Conservation (phyloP, 257 asterid species). For the Coffea eugenioides region DNA sequence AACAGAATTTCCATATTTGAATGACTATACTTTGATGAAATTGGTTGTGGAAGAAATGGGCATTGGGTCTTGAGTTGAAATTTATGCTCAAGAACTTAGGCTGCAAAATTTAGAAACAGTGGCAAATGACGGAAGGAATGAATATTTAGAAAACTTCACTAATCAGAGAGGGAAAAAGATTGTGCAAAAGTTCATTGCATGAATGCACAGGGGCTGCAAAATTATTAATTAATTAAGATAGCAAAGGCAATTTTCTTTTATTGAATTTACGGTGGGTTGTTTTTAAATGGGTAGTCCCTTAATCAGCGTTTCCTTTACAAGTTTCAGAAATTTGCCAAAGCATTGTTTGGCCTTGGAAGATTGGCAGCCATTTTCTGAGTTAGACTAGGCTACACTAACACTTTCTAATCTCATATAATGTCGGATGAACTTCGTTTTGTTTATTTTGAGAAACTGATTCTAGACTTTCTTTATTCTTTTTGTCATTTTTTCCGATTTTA, state of each 20-base stretch:
- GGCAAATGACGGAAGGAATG: not conserved
- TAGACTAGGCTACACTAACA: not conserved
- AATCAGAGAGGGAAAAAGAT: not conserved
- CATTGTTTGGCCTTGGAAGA: not conserved
- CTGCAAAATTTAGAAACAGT: too few relatives aligned
- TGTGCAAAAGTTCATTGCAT: not conserved
- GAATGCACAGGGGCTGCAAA: not conserved
- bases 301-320: not conserved
- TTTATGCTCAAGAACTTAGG: not conserved
- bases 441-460: too few relatives aligned
- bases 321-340: not conserved
- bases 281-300: not conserved
- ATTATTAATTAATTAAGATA: too few relatives aligned
- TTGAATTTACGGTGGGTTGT: not conserved
- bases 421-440: not conserved
- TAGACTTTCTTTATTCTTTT: not conserved
- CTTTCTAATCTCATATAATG: too few relatives aligned
- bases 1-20: too few relatives aligned
- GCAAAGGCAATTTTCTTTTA: not conserved
- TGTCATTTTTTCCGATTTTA: not conserved
- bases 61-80: not conserved
- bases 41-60: not conserved
- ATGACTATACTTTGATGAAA: not conserved
- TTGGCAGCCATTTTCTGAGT: not conserved
- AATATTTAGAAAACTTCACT: not conserved